These are phyloP conservation scores for Aspergillus cavernicola DNA, from an alignment of 495 filamentous ascomycete genomes.

Conservation along the genomic window DNA sequence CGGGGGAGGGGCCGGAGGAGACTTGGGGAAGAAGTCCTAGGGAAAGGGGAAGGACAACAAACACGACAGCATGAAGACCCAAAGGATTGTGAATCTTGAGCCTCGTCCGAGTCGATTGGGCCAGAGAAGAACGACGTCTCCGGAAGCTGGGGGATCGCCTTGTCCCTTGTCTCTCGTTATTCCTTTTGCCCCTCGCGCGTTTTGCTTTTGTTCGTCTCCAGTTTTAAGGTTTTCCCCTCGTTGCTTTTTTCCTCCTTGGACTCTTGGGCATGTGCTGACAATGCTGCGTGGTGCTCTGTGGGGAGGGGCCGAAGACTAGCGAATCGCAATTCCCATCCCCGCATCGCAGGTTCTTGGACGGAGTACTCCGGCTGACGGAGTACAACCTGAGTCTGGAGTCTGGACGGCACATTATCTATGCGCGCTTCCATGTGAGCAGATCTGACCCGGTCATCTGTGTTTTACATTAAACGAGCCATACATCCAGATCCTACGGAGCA, in stretches of 20 bases:
- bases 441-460: not conserved
- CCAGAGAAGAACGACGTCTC: conserved; percentile 10
- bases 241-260: conserved; percentile 13
- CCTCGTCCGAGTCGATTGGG: conserved; percentile 4
- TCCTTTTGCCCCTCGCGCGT: not conserved
- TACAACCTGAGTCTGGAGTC: too few species aligned
- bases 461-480: not conserved
- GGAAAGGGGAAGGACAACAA: not conserved
- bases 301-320: conserved; percentile 6
- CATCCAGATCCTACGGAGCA: not conserved
- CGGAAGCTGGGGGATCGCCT: conserved; percentile 14
- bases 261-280: not conserved
- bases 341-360: conserved; percentile 10
- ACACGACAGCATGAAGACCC: not conserved
- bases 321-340: conserved; percentile 12
- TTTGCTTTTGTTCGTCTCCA: not conserved
- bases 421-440: not conserved
- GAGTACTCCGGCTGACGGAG: not conserved
- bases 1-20: not conserved
- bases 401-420: too few species aligned
- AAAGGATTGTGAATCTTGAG: not conserved
- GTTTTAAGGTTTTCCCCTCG: conserved; percentile 2
- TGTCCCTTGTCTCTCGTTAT: conserved; percentile 2
- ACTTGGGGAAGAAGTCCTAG: not conserved
- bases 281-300: conserved; percentile 6